Percentiles rank a stretch among this genome's conserved stretches.
phyloP scores from a whole-genome alignment of 1,139 yeast genomes.

The Hansenula lynferdii region DNA sequence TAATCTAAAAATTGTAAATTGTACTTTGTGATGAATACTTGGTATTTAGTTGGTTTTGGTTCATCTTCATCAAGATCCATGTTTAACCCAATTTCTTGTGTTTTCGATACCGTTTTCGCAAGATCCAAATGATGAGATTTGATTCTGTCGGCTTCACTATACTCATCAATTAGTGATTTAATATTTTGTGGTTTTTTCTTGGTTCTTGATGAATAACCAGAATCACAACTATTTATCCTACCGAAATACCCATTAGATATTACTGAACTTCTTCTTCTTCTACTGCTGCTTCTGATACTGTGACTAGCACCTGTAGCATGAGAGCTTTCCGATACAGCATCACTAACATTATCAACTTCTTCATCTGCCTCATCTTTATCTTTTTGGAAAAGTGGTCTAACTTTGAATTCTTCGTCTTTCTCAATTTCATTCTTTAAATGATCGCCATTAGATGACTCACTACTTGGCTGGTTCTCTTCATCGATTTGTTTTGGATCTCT shows the following conservation, averaged over 20 bases:
- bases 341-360: not conserved
- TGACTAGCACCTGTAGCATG: not conserved
- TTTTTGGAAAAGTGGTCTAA: not conserved
- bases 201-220: conserved; percentile 18
- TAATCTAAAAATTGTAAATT: conserved; percentile 29
- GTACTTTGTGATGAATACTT: conserved; percentile 27
- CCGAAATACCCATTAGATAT: conserved; percentile 4
- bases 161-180: conserved; percentile 49
- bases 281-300: no score
- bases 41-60: conserved; percentile 5
- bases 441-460: not conserved
- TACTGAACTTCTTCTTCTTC: conserved; percentile 4
- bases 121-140: conserved; percentile 9
- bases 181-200: conserved; percentile 44
- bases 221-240: conserved; percentile 9
- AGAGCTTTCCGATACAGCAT: not conserved
- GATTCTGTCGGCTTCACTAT: conserved; percentile 39
- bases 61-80: conserved; percentile 3
- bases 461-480: not conserved
- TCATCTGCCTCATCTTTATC: not conserved
- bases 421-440: not conserved
- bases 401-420: not conserved
- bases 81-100: conserved; percentile 17
- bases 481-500: conserved; percentile 23
- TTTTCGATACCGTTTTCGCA: conserved; percentile 13